Evolutionary conservation across 805 yeast species (phyloP).

Genomic region (Saturnispora diversa): DNA sequence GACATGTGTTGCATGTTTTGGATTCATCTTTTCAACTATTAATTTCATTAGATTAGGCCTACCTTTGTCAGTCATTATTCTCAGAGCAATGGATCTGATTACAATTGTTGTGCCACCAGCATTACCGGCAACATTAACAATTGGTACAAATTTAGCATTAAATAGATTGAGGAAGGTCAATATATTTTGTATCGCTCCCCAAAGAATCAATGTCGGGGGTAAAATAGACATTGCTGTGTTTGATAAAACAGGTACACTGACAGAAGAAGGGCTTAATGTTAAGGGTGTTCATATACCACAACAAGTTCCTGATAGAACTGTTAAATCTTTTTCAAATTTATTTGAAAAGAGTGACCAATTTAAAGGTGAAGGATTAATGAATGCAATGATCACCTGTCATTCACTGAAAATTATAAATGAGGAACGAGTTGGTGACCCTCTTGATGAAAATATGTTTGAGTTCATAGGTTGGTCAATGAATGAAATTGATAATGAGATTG

Average conservation of each 20-base stretch:
- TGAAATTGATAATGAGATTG: constrained; percentile 50
- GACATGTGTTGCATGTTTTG: constrained; percentile 76
- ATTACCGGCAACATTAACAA: constrained; percentile 91
- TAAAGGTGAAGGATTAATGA: constrained; percentile 25
- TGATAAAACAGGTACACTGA: constrained; percentile 95
- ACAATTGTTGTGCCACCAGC: constrained; percentile 99
- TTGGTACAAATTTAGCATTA: constrained; percentile 91
- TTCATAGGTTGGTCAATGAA: constrained; percentile 72
- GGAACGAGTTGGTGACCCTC: constrained; percentile 85
- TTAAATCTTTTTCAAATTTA: constrained; percentile 24
- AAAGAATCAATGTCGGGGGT: constrained; percentile 93
- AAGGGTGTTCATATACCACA: constrained; percentile 42
- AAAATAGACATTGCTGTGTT: constrained; percentile 84
- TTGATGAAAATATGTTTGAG: constrained; percentile 88
- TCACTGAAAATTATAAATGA: constrained; percentile 73
- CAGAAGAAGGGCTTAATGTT: constrained; percentile 94
- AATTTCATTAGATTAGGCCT: constrained; percentile 75
- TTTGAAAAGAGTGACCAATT: constrained; percentile 17
- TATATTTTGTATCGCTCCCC: constrained; percentile 89
- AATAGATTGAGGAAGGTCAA: constrained; percentile 58
- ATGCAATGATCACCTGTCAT: constrained; percentile 72
- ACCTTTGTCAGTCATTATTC: constrained; percentile 57
- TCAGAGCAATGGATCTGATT: constrained; percentile 87
- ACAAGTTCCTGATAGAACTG: constrained; percentile 25
- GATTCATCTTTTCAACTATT: constrained; percentile 75